Evolutionary conservation across 441 rosid genomes (phyloP), one percentile per base, ranked within the genome.

Genomic region (Erodium texanum): DNA sequence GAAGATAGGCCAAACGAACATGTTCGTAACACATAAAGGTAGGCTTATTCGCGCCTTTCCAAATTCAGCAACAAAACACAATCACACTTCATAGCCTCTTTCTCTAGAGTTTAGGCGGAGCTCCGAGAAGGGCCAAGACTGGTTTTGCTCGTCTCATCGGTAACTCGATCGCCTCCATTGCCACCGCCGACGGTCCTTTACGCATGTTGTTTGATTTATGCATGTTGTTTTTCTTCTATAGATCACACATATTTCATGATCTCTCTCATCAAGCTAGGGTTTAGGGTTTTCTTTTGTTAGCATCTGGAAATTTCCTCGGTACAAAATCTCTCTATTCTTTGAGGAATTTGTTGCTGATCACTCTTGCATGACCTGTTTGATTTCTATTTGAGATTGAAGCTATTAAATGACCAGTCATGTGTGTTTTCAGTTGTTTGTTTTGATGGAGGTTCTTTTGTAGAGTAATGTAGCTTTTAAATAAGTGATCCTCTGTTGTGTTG

Each of bases 11-110:
- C 5, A 16, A 45, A 45, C 3, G 52, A 45, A 45, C 52, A 45
- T 6, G 38, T 34, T 34, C 8, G 1, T 34, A 34, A 34, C 9
- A 34, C 4, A 27, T 27, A 27, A 45, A 43, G 15, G n/a, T n/a
- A 45, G 12, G 52, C 52, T 45, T 59, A 22, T 59, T 59, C 29
- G 64, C 64, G 64, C 64, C 64, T 59, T 23, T 34, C 52, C 52
- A 12, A 12, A 12, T 59, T 23, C 64, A 59, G 64, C 3, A 15
- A 23, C 12, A 59, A 22, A 12, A 3, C 29, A 59, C 64, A 20
- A 23, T 20, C 64, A 23, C 64, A 11, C n/a, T 11, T 58, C 24
- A 56, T 5, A 56, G 62, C 15, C 24, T 56, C 22, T 52, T n/a
- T 59, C n/a, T 43, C 50, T 43, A 14, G n/a, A 34, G 32, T 59